Percentiles rank a stretch among this genome's conserved stretches.
phyloP scores from a whole-genome alignment of 106 monocot species.

The Agapanthus africanus region DNA sequence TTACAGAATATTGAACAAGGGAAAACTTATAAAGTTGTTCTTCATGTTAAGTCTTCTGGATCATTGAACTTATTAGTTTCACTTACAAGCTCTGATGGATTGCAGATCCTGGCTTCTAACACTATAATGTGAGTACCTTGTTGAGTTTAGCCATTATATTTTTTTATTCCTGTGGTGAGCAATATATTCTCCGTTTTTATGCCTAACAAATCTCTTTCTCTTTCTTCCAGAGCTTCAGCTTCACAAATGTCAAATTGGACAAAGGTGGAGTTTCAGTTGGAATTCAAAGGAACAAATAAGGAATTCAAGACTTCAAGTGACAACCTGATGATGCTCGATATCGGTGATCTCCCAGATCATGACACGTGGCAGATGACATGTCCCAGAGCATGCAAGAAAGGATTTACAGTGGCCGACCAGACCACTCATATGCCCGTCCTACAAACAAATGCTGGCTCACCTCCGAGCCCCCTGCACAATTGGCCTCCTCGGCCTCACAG shows the following conservation, averaged over 20 bases:
- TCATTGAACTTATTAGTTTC: slow-evolving; percentile 58
- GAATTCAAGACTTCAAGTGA: slow-evolving; percentile 75
- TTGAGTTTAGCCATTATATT: background rate
- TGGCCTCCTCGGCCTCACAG: too few relatives aligned
- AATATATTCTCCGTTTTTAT: background rate
- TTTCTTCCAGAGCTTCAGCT: slow-evolving; percentile 29
- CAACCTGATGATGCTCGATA: too few relatives aligned
- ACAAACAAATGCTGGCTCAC: too few relatives aligned
- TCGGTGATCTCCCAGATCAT: too few relatives aligned
- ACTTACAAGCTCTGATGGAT: slow-evolving; percentile 76
- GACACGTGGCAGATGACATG: too few relatives aligned
- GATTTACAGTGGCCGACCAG: too few relatives aligned
- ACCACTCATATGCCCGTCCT: too few relatives aligned
- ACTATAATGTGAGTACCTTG: slow-evolving; percentile 47
- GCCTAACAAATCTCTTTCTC: background rate
- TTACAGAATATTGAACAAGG: slow-evolving; percentile 82
- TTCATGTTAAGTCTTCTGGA: slow-evolving; percentile 56
- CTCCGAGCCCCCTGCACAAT: too few relatives aligned
- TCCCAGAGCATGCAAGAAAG: too few relatives aligned
- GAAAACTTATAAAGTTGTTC: slow-evolving; percentile 57
- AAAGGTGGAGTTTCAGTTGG: slow-evolving; percentile 58
- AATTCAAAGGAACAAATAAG: slow-evolving; percentile 39
- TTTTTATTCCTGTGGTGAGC: background rate
- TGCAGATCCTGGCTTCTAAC: slow-evolving; percentile 50
- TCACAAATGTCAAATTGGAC: slow-evolving; percentile 52